A percentile compares a stretch with the other conserved stretches of the same genome.
phyloP scores from a whole-genome alignment of 164 flowering plant species.

The Cinnamomum micranthum region DNA sequence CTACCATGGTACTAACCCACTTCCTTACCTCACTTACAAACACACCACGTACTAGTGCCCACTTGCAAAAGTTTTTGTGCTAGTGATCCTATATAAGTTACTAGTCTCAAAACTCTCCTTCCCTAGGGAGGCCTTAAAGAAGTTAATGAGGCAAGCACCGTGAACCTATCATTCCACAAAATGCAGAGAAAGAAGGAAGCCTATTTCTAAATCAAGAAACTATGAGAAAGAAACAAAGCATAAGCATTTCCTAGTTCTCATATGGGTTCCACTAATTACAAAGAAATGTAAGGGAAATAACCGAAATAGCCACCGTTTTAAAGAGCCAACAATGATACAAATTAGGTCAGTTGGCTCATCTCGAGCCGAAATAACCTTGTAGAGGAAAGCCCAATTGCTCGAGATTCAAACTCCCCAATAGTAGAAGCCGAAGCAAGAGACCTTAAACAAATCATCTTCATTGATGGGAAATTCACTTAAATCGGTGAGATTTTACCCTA shows the following conservation, averaged over 20 bases:
- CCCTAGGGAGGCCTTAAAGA: too few species aligned
- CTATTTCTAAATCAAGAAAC: conserved; percentile 33
- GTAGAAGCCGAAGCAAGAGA: conserved; percentile 26
- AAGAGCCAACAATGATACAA: conserved; percentile 16
- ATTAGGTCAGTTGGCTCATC: not conserved
- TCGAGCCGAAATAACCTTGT: not conserved
- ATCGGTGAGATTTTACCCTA: conserved; percentile 76
- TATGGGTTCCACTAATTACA: not conserved
- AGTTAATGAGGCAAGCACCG: too few species aligned
- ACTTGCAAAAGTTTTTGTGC: too few species aligned
- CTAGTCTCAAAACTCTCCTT: too few species aligned
- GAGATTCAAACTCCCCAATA: not conserved
- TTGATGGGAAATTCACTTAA: conserved; percentile 44
- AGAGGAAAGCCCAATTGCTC: not conserved
- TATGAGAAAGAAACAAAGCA: conserved; percentile 41
- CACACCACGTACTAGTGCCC: too few species aligned
- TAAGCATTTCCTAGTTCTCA: conserved; percentile 11
- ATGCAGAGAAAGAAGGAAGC: conserved; percentile 23
- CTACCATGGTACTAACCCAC: too few species aligned
- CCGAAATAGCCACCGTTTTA: conserved; percentile 52
- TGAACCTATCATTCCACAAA: conserved; percentile 78
- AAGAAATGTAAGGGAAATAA: conserved; percentile 43
- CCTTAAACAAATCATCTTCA: conserved; percentile 62
- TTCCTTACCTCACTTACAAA: too few species aligned
- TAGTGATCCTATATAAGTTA: too few species aligned